Conservation (phyloP, 345 rosid species). For the Aquilaria yunnanensis region DNA sequence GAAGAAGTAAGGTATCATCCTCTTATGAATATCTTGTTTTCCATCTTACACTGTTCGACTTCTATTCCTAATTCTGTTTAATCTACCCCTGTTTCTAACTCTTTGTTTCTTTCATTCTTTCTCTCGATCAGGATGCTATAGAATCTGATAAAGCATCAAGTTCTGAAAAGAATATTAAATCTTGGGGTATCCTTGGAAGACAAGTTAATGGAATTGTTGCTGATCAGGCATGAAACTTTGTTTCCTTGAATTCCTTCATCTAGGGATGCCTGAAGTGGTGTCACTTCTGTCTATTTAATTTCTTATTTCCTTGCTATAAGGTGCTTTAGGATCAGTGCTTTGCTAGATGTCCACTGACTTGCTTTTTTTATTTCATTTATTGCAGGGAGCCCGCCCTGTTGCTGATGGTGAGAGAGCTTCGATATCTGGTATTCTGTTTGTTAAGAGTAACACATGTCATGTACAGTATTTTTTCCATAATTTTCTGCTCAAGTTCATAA, state of each 20-base stretch:
- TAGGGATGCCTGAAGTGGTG: not conserved
- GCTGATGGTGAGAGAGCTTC: conserved; percentile 58
- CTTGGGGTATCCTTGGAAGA: conserved; percentile 79
- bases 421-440: conserved; percentile 51
- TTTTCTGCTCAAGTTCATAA: too few species aligned
- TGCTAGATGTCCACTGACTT: conserved; percentile 1
- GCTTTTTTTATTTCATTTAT: conserved; percentile 6
- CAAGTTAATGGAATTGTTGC: conserved; percentile 77
- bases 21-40: conserved; percentile 8
- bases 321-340: not conserved
- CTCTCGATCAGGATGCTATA: conserved; percentile 46
- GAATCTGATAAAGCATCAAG: conserved; percentile 73
- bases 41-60: conserved; percentile 1
- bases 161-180: conserved; percentile 60
- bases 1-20: conserved; percentile 57
- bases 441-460: conserved; percentile 4
- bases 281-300: not conserved
- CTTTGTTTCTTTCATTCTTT: conserved; percentile 8
- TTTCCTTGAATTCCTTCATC: conserved; percentile 6
- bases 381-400: conserved; percentile 52
- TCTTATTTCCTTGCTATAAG: not conserved
- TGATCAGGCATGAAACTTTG: conserved; percentile 62
- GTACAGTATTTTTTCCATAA: not conserved
- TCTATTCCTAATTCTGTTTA: not conserved
- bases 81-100: not conserved